Evolutionary conservation across 2,329 filamentous ascomycete species (phyloP), one percentile per base, ranked within the genome.

Genomic region (Colletotrichum destructivum): DNA sequence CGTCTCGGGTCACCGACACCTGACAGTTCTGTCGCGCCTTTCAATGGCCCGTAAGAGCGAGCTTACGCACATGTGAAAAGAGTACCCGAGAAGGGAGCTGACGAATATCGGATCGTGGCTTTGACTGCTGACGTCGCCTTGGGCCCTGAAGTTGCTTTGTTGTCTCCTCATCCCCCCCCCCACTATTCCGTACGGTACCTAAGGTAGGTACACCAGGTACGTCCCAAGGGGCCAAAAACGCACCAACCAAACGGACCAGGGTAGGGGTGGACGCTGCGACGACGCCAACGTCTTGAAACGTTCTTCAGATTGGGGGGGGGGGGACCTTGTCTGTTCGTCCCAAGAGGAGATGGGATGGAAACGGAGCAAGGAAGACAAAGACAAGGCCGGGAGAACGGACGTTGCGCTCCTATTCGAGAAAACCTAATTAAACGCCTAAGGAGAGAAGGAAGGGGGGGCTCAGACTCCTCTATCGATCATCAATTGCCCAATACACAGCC

Each of bases 281-380:
- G 40, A 55, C 54, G 62, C 38, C 47, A 42, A 31, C 23, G 61
- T 16, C 13, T 64, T 64, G 61, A 55, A 64, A 64, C 61, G 61
- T 31, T 31, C 21, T 46, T 12, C n/a, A 16, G 59, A n/a, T 11
- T 3, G 26, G 26, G 26, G 46, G 18, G 46, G 52, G 21, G 11
- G 57, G 8, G 31, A 9, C 2, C 7, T 15, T 21, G 31, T n/a
- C 49, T 49, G 21, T 35, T 55, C 61, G 16, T 63, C 49, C 61
- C 23, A 55, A 55, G 61, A 51, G 44, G 51, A n/a, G 35, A 35
- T 35, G 31, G 60, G 60, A 62, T 46, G 46, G 23, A 44, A 54
- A n/a, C 15, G 15, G 44, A 21, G 13, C 4, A 16, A 21, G 31
- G 31, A 35, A 35, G 31, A 35, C 2, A 35, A 35, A 35, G 8